Evolutionary conservation across 352 stramenopile species (phyloP).

Genomic region (Phytophthora quininea): DNA sequence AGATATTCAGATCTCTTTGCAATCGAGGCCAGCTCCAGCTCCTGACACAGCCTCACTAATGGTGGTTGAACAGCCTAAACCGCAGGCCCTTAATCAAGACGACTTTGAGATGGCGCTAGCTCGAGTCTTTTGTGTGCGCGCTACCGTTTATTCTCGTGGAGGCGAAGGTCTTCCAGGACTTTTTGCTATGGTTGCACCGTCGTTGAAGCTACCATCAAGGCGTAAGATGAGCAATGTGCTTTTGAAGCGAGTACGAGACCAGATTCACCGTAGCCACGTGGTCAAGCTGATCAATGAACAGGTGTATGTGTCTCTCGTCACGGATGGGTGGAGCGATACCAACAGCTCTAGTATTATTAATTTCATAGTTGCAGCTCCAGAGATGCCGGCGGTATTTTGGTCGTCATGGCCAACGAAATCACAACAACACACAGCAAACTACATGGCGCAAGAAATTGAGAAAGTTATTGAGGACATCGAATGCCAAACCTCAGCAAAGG

Average conservation of each 20-base stretch:
- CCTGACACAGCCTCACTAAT: neutral
- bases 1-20: neutral
- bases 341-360: conserved; percentile 10
- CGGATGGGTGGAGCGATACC: conserved; percentile 3
- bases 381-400: conserved; percentile 2
- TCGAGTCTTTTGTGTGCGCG: conserved; percentile 1
- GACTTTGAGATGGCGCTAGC: conserved; percentile 4
- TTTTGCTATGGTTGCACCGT: conserved; percentile 1
- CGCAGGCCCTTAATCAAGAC: neutral
- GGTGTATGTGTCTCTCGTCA: conserved; percentile 4
- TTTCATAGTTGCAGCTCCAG: neutral
- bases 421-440: neutral
- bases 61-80: neutral
- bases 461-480: conserved; percentile 4
- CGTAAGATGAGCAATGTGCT: conserved; percentile 1
- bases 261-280: neutral
- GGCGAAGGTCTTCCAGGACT: conserved; percentile 1
- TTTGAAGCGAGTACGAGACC: neutral
- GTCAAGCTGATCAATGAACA: conserved; percentile 3
- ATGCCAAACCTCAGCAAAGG: neutral
- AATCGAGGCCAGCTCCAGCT: neutral
- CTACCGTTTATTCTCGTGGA: conserved; percentile 3
- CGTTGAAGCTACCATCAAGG: neutral
- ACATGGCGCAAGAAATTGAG: conserved; percentile 4
- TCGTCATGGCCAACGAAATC: conserved; percentile 4